Conservation (phyloP, 331 rosid genomes). For the Spiraea crenata region DNA sequence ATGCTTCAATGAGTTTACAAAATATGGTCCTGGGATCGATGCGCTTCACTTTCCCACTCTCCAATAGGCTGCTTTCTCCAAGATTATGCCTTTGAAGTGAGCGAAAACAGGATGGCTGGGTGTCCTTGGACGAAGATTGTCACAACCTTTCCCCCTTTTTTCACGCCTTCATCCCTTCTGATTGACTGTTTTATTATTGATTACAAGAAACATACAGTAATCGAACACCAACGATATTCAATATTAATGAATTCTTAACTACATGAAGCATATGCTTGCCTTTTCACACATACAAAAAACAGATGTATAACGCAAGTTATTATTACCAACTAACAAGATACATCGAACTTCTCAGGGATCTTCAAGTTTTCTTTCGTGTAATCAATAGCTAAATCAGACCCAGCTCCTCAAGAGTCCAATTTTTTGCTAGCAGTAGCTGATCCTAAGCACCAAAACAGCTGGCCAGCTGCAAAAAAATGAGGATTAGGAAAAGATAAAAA, state of each 20-base stretch:
- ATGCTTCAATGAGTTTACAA: constrained; percentile 56
- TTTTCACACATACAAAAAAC: no score
- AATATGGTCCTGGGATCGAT: constrained; percentile 66
- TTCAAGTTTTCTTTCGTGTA: constrained; percentile 63
- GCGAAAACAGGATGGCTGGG: constrained; percentile 33
- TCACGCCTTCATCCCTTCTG: constrained; percentile 46
- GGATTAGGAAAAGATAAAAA: no score
- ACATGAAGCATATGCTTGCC: no score
- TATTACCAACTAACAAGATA: constrained; percentile 66
- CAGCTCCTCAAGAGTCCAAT: constrained; percentile 47
- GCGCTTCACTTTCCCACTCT: constrained; percentile 72
- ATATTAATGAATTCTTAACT: no score
- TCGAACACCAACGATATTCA: no score
- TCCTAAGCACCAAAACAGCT: constrained; percentile 60
- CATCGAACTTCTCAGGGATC: constrained; percentile 65
- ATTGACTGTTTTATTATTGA: constrained; percentile 35
- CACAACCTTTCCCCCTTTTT: constrained; percentile 55
- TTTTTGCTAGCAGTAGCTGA: constrained; percentile 75
- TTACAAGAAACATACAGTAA: constrained; percentile 47
- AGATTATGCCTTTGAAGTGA: constrained; percentile 45
- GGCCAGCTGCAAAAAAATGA: constrained; percentile 64
- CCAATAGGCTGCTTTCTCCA: constrained; percentile 65
- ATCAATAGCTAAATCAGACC: no score
- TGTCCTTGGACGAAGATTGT: constrained; percentile 24
- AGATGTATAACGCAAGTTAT: no score